Base-by-base conservation (phyloP, 768 basidiomycete species). In the Pulveroboletus sp. region DNA sequence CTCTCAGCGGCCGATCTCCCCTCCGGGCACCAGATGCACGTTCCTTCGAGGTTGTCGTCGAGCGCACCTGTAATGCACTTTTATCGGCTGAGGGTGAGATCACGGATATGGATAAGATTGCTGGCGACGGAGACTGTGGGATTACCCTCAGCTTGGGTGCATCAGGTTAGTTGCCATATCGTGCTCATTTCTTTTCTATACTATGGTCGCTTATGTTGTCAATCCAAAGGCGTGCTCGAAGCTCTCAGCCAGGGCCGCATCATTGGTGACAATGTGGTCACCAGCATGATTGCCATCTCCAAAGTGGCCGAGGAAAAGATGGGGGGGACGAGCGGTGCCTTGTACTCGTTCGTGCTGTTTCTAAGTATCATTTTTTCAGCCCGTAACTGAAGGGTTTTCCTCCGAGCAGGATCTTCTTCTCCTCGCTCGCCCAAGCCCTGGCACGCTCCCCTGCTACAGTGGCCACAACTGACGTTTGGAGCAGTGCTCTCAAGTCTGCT, bases 251-350 rank as follows among this genome's bases (percentile, higher is more conserved):
- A 76, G 24, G 81, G 81, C 2, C 71, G 63, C 28, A 76, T 94
- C 43, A 71, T 70, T 9, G 88, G 87, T 6, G 64, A 72, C 10
- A 80, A 93, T 57, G 74, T 91, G 42, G 73, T 87, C 33, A 74
- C 72, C 24, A 78, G 83, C 46, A 72, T 89, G 51, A 78, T 87
- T 39, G 72, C 74, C 3, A 80, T 94, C 51, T 80, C 93, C 3
- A 76, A 81, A 55, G 80, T 85, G 8, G 84, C 86, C 3, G 89
- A 93, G 65, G 84, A 89, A 57, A 73, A 75, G 15, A 95, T 95
- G 93, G 93, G 89, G 11, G 93, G 93, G 31, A 94, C 93, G 6
- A 89, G 86, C 56, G 93, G 93, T 4, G 91, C 92, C 0, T 67
- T 95, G 26, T 95, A 93, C 66, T 93, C 92, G 89, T 91, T 57